Conservation (phyloP, 1,284 basidiomycete genomes). For the Amylostereum areolatum region DNA sequence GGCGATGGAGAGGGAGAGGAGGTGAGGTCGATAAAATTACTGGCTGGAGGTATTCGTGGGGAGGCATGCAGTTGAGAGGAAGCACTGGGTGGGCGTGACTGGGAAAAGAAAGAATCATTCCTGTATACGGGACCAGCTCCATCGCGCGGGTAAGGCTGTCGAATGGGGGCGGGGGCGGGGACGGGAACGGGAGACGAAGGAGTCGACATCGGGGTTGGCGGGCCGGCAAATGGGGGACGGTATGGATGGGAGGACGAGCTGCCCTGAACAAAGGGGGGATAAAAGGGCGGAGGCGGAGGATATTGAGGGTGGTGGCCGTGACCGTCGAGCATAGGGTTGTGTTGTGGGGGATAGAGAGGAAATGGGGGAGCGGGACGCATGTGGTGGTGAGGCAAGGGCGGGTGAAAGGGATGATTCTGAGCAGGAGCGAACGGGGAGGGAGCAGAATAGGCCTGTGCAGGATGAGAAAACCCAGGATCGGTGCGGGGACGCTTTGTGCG, state of each 20-base stretch:
- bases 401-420: slow-evolving; percentile 1
- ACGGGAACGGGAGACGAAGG: not conserved
- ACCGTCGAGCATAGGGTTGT: not conserved
- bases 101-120: too few relatives aligned
- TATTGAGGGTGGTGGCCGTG: slow-evolving; percentile 6
- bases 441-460: not conserved
- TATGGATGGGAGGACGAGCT: not conserved
- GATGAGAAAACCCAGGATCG: slow-evolving; percentile 27
- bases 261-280: not conserved
- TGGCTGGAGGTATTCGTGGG: too few relatives aligned
- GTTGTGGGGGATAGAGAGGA: not conserved
- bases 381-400: slow-evolving; percentile 4
- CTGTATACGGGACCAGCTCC: too few relatives aligned
- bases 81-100: too few relatives aligned
- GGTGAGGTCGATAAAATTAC: too few relatives aligned
- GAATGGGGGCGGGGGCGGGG: not conserved
- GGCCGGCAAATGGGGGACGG: slow-evolving; percentile 3
- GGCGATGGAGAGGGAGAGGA: slow-evolving; percentile 5
- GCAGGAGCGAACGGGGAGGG: slow-evolving; percentile 13
- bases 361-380: slow-evolving; percentile 17
- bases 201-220: too few relatives aligned
- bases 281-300: too few relatives aligned
- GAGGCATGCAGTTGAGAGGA: too few relatives aligned
- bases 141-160: not conserved
- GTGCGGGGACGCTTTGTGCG: slow-evolving; percentile 36